A percentile compares a stretch with the other conserved stretches of the same genome.
These are phyloP conservation scores for Ruellia speciosa DNA, from an alignment of 305 asterid genomes.

Conservation along the genomic window DNA sequence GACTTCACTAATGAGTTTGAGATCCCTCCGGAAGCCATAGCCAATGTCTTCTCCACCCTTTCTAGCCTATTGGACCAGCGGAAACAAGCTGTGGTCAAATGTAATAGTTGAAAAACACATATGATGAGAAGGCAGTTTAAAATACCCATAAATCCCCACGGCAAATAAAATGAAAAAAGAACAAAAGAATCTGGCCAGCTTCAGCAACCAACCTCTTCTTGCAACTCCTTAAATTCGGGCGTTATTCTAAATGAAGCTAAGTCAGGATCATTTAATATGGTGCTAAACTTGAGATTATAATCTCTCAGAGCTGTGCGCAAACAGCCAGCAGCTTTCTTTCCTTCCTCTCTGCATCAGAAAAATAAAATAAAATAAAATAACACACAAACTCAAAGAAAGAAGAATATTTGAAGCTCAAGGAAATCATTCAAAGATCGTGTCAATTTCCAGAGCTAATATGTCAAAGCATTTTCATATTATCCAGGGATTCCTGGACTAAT, in stretches of 20 bases:
- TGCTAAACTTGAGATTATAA: constrained; percentile 71
- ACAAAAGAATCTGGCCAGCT: neutral
- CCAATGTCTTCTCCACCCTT: constrained; percentile 95
- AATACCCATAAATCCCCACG: constrained; percentile 4
- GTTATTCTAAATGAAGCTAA: constrained; percentile 85
- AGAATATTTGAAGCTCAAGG: neutral
- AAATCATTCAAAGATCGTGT: neutral
- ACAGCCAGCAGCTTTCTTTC: constrained; percentile 76
- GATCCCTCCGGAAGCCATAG: constrained; percentile 84
- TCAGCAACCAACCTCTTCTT: constrained; percentile 72
- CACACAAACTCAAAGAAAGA: constrained; percentile 8
- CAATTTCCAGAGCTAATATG: neutral
- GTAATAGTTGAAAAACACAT: constrained; percentile 4
- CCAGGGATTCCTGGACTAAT: neutral
- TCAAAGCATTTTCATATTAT: neutral
- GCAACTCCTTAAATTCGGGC: constrained; percentile 89
- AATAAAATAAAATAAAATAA: constrained; percentile 23
- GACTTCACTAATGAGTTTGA: constrained; percentile 91
- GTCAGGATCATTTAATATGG: constrained; percentile 92
- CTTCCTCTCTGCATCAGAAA: constrained; percentile 72
- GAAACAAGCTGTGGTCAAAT: constrained; percentile 9
- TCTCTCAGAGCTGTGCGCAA: constrained; percentile 80
- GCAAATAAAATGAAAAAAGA: constrained; percentile 2
- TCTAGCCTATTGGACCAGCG: constrained; percentile 47
- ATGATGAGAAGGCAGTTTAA: neutral